A percentile compares a stretch with the other conserved stretches of the same genome.
Evolutionary conservation across 352 stramenopile genomes (phyloP).

Genomic region (Globisporangium abappressorium): DNA sequence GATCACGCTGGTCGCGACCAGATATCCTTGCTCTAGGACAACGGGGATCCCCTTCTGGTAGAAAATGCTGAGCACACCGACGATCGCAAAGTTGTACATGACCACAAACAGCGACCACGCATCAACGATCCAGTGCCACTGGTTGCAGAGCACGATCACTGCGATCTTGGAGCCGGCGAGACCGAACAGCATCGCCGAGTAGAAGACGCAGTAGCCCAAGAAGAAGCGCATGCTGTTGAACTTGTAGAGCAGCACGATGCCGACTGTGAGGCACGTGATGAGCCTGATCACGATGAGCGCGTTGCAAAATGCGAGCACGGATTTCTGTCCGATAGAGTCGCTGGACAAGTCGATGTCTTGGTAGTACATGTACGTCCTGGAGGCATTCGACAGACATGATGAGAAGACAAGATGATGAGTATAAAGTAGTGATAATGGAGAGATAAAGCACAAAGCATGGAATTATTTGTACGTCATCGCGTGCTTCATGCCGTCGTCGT

Average conservation of each 20-base stretch:
- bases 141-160: conserved; percentile 51
- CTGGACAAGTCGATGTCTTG: conserved; percentile 58
- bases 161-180: conserved; percentile 71
- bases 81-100: conserved; percentile 89
- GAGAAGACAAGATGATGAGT: not conserved
- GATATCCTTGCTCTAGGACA: conserved; percentile 87
- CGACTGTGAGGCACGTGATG: conserved; percentile 75
- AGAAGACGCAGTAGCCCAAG: conserved; percentile 72
- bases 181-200: conserved; percentile 65
- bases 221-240: conserved; percentile 77
- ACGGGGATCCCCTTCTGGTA: conserved; percentile 81
- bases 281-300: conserved; percentile 78
- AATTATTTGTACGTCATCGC: conserved; percentile 49
- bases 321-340: conserved; percentile 40
- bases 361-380: conserved; percentile 79
- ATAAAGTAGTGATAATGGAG: not conserved
- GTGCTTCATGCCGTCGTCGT: conserved; percentile 39
- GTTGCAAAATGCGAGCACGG: conserved; percentile 65
- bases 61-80: conserved; percentile 84
- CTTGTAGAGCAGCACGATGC: conserved; percentile 83
- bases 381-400: not conserved
- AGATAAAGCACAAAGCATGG: not conserved
- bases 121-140: conserved; percentile 55
- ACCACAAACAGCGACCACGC: conserved; percentile 49
- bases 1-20: conserved; percentile 92